Percentiles rank a stretch among this genome's conserved stretches.
Conservation (phyloP, 768 basidiomycete species). For the Phlegmacium glaucopus region DNA sequence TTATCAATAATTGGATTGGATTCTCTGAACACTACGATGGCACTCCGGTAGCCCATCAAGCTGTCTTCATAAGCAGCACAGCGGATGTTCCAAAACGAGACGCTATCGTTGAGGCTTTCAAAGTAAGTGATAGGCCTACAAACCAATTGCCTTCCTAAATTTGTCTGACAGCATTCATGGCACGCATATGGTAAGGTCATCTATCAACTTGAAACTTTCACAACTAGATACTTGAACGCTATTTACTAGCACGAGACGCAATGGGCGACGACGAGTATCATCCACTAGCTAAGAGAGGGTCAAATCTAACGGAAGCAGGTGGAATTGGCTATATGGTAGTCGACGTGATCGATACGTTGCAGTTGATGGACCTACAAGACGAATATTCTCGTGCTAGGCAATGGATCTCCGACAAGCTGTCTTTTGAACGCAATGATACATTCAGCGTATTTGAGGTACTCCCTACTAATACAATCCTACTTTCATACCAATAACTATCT, state of each 20-base stretch:
- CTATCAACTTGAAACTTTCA: not conserved
- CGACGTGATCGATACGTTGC: conserved; percentile 85
- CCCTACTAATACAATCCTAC: conserved; percentile 12
- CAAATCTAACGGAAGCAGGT: conserved; percentile 74
- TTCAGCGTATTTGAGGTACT: conserved; percentile 90
- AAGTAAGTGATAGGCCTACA: conserved; percentile 40
- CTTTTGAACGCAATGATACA: conserved; percentile 72
- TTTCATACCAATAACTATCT: not conserved
- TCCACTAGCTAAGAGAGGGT: conserved; percentile 70
- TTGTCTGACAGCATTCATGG: conserved; percentile 70
- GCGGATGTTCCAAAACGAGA: conserved; percentile 64
- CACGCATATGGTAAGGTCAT: conserved; percentile 64
- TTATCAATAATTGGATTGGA: conserved; percentile 37
- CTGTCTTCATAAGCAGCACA: conserved; percentile 17
- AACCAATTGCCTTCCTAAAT: not conserved
- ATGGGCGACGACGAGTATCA: conserved; percentile 94
- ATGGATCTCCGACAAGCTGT: conserved; percentile 71
- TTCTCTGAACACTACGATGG: conserved; percentile 37
- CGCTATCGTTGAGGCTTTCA: conserved; percentile 77
- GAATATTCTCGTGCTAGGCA: conserved; percentile 75
- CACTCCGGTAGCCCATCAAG: conserved; percentile 17
- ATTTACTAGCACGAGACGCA: conserved; percentile 69
- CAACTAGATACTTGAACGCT: not conserved
- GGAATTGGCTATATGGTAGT: conserved; percentile 88
- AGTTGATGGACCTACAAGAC: conserved; percentile 77